Evolutionary conservation across 371 early-diverging fungal species (phyloP).

Genomic region (Rhizopus arrhizus): DNA sequence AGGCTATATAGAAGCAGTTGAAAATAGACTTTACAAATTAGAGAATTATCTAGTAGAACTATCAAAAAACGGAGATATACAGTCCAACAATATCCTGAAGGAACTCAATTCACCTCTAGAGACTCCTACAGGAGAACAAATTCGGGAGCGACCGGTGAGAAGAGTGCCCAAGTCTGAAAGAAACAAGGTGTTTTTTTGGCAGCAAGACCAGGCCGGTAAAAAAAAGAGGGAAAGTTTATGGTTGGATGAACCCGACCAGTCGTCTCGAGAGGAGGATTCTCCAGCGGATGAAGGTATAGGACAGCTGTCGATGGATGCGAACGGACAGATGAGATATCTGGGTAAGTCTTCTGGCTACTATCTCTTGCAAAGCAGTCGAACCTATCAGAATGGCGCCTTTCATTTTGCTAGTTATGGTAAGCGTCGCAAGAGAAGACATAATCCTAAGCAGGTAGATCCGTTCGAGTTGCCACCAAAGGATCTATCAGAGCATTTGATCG

Average conservation of each 20-base stretch:
- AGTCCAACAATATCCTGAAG: constrained; percentile 52
- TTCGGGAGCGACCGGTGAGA: constrained; percentile 42
- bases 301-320: constrained; percentile 47
- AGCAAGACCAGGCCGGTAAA: constrained; percentile 29
- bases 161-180: constrained; percentile 33
- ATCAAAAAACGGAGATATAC: constrained; percentile 59
- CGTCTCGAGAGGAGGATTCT: constrained; percentile 7
- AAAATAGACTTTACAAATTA: constrained; percentile 63
- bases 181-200: constrained; percentile 34
- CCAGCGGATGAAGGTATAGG: constrained; percentile 37
- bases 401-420: constrained; percentile 43
- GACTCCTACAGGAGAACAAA: constrained; percentile 48
- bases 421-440: constrained; percentile 3
- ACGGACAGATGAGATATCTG: constrained; percentile 46
- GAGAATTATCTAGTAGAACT: constrained; percentile 61
- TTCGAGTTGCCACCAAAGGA: constrained; percentile 53
- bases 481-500: constrained; percentile 54
- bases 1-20: constrained; percentile 77
- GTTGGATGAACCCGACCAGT: not conserved
- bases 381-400: constrained; percentile 48
- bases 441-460: constrained; percentile 23
- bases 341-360: constrained; percentile 55
- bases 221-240: constrained; percentile 21
- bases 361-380: constrained; percentile 43
- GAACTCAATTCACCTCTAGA: constrained; percentile 61